Evolutionary conservation across 768 basidiomycete species (phyloP).

Genomic region (Cantharellus cinnabarinus): DNA sequence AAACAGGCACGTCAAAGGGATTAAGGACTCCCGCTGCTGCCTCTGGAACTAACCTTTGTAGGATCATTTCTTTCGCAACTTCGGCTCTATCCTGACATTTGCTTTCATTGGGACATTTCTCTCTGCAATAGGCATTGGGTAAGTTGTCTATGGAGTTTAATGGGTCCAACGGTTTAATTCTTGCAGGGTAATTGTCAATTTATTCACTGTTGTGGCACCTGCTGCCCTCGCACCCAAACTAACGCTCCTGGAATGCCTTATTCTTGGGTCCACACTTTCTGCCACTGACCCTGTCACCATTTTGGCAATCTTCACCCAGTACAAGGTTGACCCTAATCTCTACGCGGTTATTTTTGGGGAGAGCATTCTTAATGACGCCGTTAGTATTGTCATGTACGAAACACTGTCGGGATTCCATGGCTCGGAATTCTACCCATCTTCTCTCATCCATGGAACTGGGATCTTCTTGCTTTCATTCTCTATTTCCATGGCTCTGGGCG

Average conservation of each 20-base stretch:
- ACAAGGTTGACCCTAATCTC: slow-evolving; percentile 95
- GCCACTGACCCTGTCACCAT: slow-evolving; percentile 98
- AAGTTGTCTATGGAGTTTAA: slow-evolving; percentile 17
- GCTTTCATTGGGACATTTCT: slow-evolving; percentile 94
- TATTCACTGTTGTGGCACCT: slow-evolving; percentile 83
- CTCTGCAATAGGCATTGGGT: slow-evolving; percentile 92
- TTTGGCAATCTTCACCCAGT: slow-evolving; percentile 92
- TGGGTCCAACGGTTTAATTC: slow-evolving; percentile 26
- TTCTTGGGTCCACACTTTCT: slow-evolving; percentile 88
- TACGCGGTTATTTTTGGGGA: slow-evolving; percentile 97
- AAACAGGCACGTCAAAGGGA: slow-evolving; percentile 48
- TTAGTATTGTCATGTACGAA: slow-evolving; percentile 99
- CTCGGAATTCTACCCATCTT: slow-evolving; percentile 57
- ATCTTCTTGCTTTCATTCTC: slow-evolving; percentile 93
- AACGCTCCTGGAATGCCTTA: slow-evolving; percentile 78
- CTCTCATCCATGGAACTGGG: slow-evolving; percentile 89
- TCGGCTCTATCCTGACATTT: slow-evolving; percentile 85
- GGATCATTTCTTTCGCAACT: slow-evolving; percentile 98
- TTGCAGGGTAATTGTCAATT: slow-evolving; percentile 74
- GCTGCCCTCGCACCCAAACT: slow-evolving; percentile 53
- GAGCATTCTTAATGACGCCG: slow-evolving; percentile 91
- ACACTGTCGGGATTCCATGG: slow-evolving; percentile 86
- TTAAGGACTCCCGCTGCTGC: neutral
- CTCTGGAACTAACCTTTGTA: slow-evolving; percentile 15
- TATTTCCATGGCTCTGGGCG: slow-evolving; percentile 85